phyloP scores from a whole-genome alignment of 805 yeast species.

The Pichia cabralensis region DNA sequence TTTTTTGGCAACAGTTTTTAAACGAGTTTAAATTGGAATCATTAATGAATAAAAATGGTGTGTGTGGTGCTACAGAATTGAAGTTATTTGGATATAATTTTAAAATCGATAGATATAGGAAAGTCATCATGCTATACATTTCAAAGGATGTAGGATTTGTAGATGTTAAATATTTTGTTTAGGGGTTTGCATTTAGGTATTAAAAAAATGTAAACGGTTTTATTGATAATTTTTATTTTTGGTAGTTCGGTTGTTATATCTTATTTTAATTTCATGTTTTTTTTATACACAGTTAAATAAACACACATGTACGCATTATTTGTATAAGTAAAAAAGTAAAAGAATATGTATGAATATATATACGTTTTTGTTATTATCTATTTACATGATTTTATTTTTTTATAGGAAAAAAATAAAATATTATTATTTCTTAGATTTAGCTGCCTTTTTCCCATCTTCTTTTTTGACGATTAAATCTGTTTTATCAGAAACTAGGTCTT shows the following conservation, averaged over 20 bases:
- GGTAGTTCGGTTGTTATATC: no score
- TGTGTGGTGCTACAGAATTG: constrained; percentile 6
- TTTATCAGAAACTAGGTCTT: constrained; percentile 10
- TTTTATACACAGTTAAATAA: no score
- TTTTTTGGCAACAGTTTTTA: constrained; percentile 19
- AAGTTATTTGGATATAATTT: constrained; percentile 22
- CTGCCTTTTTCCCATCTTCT: neutral
- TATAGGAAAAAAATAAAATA: no score
- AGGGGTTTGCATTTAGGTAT: no score
- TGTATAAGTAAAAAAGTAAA: no score
- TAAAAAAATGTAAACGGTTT: no score
- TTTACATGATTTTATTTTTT: neutral
- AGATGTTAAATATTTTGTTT: constrained; percentile 17
- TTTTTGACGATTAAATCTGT: constrained; percentile 3
- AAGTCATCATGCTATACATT: constrained; percentile 15
- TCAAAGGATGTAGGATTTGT: constrained; percentile 14
- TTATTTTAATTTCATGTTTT: neutral
- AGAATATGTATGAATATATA: no score
- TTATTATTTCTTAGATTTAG: neutral
- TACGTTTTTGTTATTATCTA: no score
- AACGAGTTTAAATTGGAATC: constrained; percentile 9
- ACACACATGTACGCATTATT: no score
- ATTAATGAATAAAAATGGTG: constrained; percentile 1
- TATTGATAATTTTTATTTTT: neutral
- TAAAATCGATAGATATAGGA: constrained; percentile 9